These are phyloP conservation scores for Scutellaria baicalensis DNA, from an alignment of 257 asterid species.

Conservation along the genomic window DNA sequence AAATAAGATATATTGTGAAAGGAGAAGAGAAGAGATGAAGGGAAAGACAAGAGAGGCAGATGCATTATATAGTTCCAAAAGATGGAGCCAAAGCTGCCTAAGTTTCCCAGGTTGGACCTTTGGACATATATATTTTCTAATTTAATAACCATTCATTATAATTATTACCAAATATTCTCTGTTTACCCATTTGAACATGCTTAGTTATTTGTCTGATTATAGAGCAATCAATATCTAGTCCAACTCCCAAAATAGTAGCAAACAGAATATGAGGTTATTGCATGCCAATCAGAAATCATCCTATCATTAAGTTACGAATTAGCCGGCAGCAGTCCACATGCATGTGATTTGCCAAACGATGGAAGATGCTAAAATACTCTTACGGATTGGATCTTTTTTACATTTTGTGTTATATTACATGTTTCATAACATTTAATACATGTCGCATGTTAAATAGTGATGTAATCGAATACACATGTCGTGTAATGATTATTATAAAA, in stretches of 20 bases:
- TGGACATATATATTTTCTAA: slow-evolving; percentile 5
- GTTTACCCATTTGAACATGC: no score
- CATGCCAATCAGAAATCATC: no score
- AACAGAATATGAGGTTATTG: background rate
- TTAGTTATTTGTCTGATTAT: background rate
- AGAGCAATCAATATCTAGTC: background rate
- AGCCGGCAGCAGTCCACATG: no score
- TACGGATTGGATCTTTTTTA: no score
- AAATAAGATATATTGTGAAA: background rate
- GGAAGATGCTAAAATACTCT: no score
- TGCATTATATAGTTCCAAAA: slow-evolving; percentile 17
- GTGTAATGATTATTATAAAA: no score
- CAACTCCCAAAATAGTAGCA: background rate
- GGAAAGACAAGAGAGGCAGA: slow-evolving; percentile 17
- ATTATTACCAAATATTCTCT: background rate
- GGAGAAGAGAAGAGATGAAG: slow-evolving; percentile 1
- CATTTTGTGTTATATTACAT: no score
- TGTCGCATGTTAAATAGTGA: no score
- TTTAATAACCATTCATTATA: background rate
- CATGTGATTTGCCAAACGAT: no score
- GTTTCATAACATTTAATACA: no score
- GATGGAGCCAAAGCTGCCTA: slow-evolving; percentile 20
- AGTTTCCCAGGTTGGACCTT: slow-evolving; percentile 4
- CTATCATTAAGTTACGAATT: no score
- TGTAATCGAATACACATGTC: no score